phyloP scores from a whole-genome alignment of 257 asterid genomes.

The Scutellaria galericulata region DNA sequence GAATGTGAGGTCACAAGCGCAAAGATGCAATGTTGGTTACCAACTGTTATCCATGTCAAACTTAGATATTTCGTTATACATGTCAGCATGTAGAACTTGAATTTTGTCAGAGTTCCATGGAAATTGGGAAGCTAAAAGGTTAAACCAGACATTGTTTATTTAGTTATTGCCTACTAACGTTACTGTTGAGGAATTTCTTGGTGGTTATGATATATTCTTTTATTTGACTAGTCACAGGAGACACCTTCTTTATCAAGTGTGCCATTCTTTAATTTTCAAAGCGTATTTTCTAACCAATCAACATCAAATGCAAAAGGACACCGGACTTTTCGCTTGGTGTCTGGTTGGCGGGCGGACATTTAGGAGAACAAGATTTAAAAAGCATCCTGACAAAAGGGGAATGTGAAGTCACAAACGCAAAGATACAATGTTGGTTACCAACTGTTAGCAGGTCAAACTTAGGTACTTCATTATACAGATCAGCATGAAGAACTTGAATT shows the following conservation, averaged over 20 bases:
- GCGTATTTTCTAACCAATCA: constrained; percentile 70
- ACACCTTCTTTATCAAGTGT: constrained; percentile 45
- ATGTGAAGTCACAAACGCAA: constrained; percentile 2
- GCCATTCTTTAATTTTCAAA: constrained; percentile 51
- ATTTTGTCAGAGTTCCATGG: not conserved
- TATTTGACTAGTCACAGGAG: constrained; percentile 36
- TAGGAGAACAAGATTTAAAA: constrained; percentile 10
- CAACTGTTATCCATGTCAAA: constrained; percentile 19
- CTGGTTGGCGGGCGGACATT: constrained; percentile 32
- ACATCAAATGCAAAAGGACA: constrained; percentile 62
- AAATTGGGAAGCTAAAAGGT: constrained; percentile 5
- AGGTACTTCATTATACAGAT: not conserved
- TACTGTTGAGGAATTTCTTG: constrained; percentile 1
- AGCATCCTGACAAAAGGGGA: not conserved
- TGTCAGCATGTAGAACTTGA: constrained; percentile 9
- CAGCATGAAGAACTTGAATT: constrained; percentile 2
- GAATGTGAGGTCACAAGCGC: constrained; percentile 1
- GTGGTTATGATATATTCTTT: constrained; percentile 14
- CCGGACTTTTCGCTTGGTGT: constrained; percentile 7
- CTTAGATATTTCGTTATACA: not conserved
- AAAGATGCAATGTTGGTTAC: constrained; percentile 9
- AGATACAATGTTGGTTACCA: constrained; percentile 9
- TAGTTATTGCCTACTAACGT: constrained; percentile 7
- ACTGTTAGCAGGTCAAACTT: constrained; percentile 18
- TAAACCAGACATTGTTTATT: constrained; percentile 11